phyloP scores from a whole-genome alignment of 495 filamentous ascomycete genomes.

The Neurospora sp. region DNA sequence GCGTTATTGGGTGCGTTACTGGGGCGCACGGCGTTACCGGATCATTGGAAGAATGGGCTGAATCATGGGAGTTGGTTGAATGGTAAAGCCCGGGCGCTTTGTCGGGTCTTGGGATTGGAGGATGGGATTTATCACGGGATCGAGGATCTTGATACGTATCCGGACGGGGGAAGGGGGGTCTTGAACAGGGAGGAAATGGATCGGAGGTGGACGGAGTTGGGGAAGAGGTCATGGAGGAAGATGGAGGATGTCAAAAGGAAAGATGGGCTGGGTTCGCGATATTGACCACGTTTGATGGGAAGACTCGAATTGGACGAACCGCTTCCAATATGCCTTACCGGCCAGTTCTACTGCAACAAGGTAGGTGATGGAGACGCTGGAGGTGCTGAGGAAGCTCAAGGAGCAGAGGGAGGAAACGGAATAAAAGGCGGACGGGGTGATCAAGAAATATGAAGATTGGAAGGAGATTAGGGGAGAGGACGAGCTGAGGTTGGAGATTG shows the following conservation, averaged over 20 bases:
- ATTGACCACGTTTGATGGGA: not conserved
- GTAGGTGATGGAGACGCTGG: too few relatives aligned
- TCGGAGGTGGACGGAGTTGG: slow-evolving; percentile 20
- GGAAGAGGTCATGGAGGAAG: slow-evolving; percentile 13
- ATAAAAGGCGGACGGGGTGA: too few relatives aligned
- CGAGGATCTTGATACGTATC: slow-evolving; percentile 21
- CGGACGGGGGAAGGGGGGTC: slow-evolving; percentile 18
- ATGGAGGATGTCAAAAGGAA: slow-evolving; percentile 8
- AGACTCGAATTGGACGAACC: too few relatives aligned
- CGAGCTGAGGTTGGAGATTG: too few relatives aligned
- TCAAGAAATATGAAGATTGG: too few relatives aligned
- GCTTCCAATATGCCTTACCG: too few relatives aligned
- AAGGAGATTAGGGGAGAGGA: too few relatives aligned
- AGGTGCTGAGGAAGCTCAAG: too few relatives aligned
- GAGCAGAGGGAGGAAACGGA: too few relatives aligned
- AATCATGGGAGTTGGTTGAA: slow-evolving; percentile 30
- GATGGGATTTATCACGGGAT: slow-evolving; percentile 18
- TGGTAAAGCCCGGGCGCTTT: slow-evolving; percentile 23
- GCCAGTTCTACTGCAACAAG: too few relatives aligned
- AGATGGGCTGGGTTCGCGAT: not conserved
- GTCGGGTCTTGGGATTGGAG: slow-evolving; percentile 17
- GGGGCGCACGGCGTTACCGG: slow-evolving; percentile 29
- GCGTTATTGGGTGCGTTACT: slow-evolving; percentile 33
- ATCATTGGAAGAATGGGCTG: slow-evolving; percentile 35
- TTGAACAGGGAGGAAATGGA: slow-evolving; percentile 24